A percentile compares a stretch with the other conserved stretches of the same genome.
These are phyloP conservation scores for Polysphondylium violaceum DNA, from an alignment of 78 protist genomes.

Conservation along the genomic window DNA sequence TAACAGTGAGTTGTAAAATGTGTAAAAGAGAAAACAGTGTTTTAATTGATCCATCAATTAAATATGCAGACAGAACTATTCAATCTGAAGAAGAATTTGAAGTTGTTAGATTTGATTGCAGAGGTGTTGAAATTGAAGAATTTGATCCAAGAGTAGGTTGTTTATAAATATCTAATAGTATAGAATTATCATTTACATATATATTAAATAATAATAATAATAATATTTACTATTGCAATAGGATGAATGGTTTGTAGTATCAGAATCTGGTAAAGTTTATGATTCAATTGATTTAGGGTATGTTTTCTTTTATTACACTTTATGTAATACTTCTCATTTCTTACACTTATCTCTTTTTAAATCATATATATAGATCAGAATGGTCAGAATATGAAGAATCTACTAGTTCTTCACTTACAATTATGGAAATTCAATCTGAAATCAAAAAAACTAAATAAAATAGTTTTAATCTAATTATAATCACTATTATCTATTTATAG, in stretches of 20 bases:
- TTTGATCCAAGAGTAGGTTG: conserved; percentile 50
- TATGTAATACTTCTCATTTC: neutral
- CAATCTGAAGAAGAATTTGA: conserved; percentile 29
- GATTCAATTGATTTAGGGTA: conserved; percentile 29
- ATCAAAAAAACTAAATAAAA: conserved; percentile 36
- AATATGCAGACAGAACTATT: neutral
- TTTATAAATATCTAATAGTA: neutral
- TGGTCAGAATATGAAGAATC: conserved; percentile 56
- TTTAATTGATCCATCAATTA: conserved; percentile 3
- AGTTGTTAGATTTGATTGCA: conserved; percentile 46
- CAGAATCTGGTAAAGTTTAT: conserved; percentile 52
- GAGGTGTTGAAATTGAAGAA: conserved; percentile 69
- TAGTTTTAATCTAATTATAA: neutral
- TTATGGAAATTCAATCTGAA: neutral
- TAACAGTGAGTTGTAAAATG: conserved; percentile 36
- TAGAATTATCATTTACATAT: neutral
- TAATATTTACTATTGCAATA: neutral
- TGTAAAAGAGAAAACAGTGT: conserved; percentile 54
- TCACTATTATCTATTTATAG: too few relatives aligned
- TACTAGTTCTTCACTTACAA: conserved; percentile 1
- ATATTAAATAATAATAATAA: neutral
- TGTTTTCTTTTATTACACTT: neutral
- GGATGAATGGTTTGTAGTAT: conserved; percentile 40
- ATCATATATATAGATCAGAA: neutral
- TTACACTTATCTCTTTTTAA: neutral